Evolutionary conservation across 108 stramenopile genomes (phyloP), one percentile per base, ranked within the genome.

Genomic region (Cyclotella distinguenda): DNA sequence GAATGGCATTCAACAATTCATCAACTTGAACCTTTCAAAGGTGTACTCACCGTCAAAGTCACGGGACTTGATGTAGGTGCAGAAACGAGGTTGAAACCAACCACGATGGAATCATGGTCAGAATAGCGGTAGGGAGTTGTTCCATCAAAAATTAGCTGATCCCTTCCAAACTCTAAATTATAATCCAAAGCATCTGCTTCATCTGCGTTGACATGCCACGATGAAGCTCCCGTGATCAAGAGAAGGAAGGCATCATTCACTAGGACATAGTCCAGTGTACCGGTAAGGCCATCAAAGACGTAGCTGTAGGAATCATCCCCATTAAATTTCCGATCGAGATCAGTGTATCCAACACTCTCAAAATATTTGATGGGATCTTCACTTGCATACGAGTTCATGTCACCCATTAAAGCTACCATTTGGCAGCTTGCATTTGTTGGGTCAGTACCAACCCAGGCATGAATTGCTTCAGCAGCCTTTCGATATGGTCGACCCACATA

Each of bases 191-290:
- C 72, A 43, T 25, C 31, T 19, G 72, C 42, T 60, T 79, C 78
- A 57, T 74, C 72, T 21, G 50, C 32, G 36, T 79, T 79, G 19
- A 73, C 59, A 55, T 73, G 78, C 72, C 78, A 73, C n/a, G 40
- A 33, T 27, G 21, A 36, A 48, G 60, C 69, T n/a, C 68, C 49
- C 2, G 35, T 49, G 32, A 60, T 13, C 27, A n/a, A 30, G 6
- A 21, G 8, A 16, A 39, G 13, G 31, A 69, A 62, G 22, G 40
- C 49, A 34, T 55, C 39, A 32, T 64, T 65, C 0, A 52, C 54
- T 12, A 78, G 48, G 16, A 78, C 27, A 46, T 78, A 78, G 30
- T 72, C 78, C 25, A 79, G 49, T 3, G 78, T 79, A 22, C 78
- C 78, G 15, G 59, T 60, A 42, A 68, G 66, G 11, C 72, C 72